Evolutionary conservation across 192 early-diverging fungal genomes (phyloP), one percentile per base, ranked within the genome.

Genomic region (Coemansia sp.): DNA sequence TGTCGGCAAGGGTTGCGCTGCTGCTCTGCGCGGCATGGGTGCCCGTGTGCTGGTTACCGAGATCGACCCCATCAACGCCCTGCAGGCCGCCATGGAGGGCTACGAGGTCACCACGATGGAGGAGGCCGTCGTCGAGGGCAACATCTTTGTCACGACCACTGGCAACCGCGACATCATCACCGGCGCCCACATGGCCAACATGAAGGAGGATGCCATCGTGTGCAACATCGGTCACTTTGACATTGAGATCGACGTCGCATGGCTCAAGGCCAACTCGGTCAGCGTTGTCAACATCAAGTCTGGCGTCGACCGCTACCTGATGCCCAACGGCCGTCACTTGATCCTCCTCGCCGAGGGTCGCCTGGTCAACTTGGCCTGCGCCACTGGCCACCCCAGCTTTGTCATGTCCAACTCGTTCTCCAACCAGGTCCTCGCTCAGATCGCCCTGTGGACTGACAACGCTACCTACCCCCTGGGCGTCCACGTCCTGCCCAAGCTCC

Each of bases 141-240:
- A 96, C 88, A 97, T 99, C 87, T 99, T 93, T 65, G 97, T 99
- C 76, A 99, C 97, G 82, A 93, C 92, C 87, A 99, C 97, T 76
- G 97, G 97, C 74, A 94, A 94, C 89, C 93, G 97, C 85, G 95
- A 98, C 87, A 96, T 99, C 84, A 93, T 99, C 86, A 90, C 89
- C 74, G 95, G 94, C 72, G 88, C 77, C 63, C 95, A 98, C 90
- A 94, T 99, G 84, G 72, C 80, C 64, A 77, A 77, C 79, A 99
- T 99, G 97, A 94, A 94, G 90, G 94, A 99, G 80, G 97, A 99
- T 75, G 88, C 95, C 69, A 98, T 99, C 71, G 95, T 99, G 69
- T 98, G 97, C 93, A 99, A 98, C 90, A 99, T 99, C 87, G 97
- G 97, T 71, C 97, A 99, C 89, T 99, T 99, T 70, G 97, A 99